These are phyloP conservation scores for Pseudocercospora cruenta DNA, from an alignment of 2,329 filamentous ascomycete genomes.

Conservation along the genomic window DNA sequence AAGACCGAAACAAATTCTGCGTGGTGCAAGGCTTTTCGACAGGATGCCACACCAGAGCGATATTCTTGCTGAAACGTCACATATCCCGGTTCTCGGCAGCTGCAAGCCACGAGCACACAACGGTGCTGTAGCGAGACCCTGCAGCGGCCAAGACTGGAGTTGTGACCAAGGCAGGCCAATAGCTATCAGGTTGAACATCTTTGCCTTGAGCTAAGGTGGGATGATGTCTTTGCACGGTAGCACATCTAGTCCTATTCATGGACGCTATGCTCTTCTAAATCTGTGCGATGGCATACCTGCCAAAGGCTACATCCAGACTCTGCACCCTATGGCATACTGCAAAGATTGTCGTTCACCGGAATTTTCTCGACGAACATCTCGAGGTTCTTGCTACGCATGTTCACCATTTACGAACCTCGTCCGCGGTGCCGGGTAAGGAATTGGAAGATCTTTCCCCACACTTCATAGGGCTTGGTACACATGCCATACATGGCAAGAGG, in stretches of 20 bases:
- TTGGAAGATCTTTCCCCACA: no score
- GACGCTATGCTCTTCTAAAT: not conserved
- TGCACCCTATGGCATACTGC: not conserved
- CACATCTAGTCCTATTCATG: not conserved
- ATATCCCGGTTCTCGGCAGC: not conserved
- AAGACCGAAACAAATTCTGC: not conserved
- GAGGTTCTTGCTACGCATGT: no score
- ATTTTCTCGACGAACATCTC: no score
- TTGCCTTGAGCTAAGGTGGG: slow-evolving; percentile 12
- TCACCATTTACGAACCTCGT: no score
- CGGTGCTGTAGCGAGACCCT: not conserved
- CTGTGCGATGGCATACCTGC: not conserved
- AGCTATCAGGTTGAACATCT: not conserved
- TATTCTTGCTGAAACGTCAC: not conserved
- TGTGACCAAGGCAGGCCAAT: not conserved
- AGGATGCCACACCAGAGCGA: not conserved
- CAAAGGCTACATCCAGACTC: not conserved
- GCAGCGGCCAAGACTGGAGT: not conserved
- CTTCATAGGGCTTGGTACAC: no score
- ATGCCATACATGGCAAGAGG: no score
- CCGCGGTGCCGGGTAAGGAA: no score
- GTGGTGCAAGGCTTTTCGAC: not conserved
- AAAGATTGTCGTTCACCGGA: not conserved
- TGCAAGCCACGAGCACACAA: slow-evolving; percentile 1
- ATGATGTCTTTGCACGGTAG: not conserved